phyloP scores from a whole-genome alignment of 1,139 yeast species.

The Nakaseomyces uthaithaninus region DNA sequence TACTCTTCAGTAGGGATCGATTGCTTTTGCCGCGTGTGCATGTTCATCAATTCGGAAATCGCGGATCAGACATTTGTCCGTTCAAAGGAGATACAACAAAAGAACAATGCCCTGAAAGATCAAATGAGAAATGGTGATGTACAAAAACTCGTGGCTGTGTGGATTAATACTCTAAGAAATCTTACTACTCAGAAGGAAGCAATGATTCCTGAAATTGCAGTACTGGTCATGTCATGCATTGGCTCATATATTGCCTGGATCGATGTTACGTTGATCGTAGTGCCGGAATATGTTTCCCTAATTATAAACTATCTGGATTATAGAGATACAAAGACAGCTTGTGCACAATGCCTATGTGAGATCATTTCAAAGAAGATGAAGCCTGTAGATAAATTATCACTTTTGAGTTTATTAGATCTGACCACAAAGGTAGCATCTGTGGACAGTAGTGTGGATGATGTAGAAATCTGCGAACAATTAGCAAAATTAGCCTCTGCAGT shows the following conservation, averaged over 20 bases:
- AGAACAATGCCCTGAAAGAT: conserved; percentile 72
- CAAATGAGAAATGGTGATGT: conserved; percentile 71
- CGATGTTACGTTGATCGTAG: conserved; percentile 73
- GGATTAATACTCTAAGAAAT: conserved; percentile 52
- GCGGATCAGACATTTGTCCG: conserved; percentile 84
- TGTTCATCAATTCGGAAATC: conserved; percentile 79
- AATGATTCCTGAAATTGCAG: conserved; percentile 19
- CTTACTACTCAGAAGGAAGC: conserved; percentile 16
- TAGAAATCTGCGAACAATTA: conserved; percentile 69
- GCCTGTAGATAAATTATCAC: conserved; percentile 72
- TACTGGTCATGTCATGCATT: conserved; percentile 36
- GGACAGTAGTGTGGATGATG: conserved; percentile 31
- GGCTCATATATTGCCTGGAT: conserved; percentile 94
- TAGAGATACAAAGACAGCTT: conserved; percentile 44
- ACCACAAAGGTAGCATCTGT: conserved; percentile 37
- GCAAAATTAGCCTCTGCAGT: conserved; percentile 70
- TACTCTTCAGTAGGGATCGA: conserved; percentile 48
- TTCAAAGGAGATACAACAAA: conserved; percentile 50
- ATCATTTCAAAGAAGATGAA: conserved; percentile 89
- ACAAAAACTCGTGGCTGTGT: conserved; percentile 53
- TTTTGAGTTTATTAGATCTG: conserved; percentile 61
- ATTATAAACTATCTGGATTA: conserved; percentile 56
- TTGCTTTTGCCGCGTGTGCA: conserved; percentile 63
- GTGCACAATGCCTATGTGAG: conserved; percentile 70
- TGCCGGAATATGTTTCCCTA: conserved; percentile 52